phyloP scores from a whole-genome alignment of 2,329 filamentous ascomycete genomes.

The Pseudogymnoascus sp. region DNA sequence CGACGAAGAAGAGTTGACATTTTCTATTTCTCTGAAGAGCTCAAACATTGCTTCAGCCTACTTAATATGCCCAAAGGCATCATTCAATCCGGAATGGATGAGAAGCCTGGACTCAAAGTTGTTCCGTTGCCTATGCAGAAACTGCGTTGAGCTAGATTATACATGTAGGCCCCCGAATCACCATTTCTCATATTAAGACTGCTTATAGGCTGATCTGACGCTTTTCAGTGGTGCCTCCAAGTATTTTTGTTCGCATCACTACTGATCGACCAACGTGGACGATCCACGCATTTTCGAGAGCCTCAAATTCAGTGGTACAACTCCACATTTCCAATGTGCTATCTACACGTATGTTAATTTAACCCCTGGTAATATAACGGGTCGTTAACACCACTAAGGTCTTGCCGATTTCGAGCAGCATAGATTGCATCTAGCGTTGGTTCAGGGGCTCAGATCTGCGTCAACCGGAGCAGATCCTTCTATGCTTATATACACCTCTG shows the following conservation, averaged over 20 bases:
- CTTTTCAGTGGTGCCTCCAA: neutral
- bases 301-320: neutral
- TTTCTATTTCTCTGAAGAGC: neutral
- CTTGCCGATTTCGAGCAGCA: neutral
- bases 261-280: constrained; percentile 1
- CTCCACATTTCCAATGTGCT: neutral
- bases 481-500: constrained; percentile 13
- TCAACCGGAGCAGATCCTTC: constrained; percentile 6
- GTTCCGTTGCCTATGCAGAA: constrained; percentile 2
- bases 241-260: constrained; percentile 7
- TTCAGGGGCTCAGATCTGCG: constrained; percentile 11
- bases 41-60: neutral
- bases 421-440: neutral
- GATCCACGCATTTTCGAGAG: constrained; percentile 9
- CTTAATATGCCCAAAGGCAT: neutral
- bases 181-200: neutral
- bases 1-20: neutral
- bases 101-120: neutral
- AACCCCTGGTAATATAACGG: neutral
- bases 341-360: neutral
- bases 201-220: neutral
- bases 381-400: neutral
- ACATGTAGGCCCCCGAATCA: neutral
- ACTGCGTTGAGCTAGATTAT: constrained; percentile 9
- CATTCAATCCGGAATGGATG: constrained; percentile 10